phyloP scores from a whole-genome alignment of 225 moss, liverwort and hornwort species.

The Marchantia paleacea region DNA sequence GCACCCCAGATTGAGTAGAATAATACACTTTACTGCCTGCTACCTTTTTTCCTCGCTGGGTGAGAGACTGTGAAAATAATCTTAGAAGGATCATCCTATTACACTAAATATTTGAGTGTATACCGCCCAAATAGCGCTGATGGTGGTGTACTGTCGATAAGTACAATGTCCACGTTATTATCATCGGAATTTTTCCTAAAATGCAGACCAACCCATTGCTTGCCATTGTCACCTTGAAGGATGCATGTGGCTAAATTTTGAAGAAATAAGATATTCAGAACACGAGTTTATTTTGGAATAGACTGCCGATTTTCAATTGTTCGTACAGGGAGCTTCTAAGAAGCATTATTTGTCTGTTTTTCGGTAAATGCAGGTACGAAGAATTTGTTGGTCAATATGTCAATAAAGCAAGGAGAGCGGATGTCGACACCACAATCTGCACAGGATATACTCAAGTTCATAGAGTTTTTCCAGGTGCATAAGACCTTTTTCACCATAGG shows the following conservation, averaged over 20 bases:
- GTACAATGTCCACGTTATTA: background rate
- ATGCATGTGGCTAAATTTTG: background rate
- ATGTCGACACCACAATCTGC: slow-evolving; percentile 77
- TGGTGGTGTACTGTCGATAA: background rate
- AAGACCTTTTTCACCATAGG: background rate
- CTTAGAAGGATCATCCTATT: too few relatives aligned
- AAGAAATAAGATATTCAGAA: background rate
- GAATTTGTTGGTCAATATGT: slow-evolving; percentile 68
- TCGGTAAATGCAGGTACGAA: slow-evolving; percentile 54
- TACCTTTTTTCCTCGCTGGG: background rate
- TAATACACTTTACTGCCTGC: background rate
- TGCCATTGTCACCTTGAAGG: background rate
- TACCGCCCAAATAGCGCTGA: background rate
- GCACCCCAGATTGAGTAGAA: too few relatives aligned
- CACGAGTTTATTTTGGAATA: background rate
- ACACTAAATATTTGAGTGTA: too few relatives aligned
- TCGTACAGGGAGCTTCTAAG: background rate
- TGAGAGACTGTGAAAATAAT: background rate
- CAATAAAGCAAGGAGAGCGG: slow-evolving; percentile 81
- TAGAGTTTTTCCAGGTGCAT: slow-evolving; percentile 78
- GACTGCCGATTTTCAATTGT: background rate
- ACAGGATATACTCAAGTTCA: slow-evolving; percentile 72
- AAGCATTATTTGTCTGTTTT: too few relatives aligned
- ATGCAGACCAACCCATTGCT: background rate
- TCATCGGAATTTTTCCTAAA: background rate